Base-by-base conservation (phyloP, 129 eudicot species). In the Gnaphalium uliginosum region DNA sequence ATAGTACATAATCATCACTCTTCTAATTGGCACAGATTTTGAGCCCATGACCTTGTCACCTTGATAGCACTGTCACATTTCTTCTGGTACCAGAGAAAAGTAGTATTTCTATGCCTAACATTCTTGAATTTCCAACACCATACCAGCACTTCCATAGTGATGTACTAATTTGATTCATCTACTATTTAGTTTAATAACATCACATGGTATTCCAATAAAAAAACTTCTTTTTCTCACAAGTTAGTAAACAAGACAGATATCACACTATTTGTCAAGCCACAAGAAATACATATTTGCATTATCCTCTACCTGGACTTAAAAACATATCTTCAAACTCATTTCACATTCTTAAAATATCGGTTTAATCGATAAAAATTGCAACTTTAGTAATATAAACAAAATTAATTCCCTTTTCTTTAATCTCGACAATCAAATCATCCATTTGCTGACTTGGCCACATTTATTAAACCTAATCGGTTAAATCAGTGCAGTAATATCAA, bases 131-230 rank as follows among this genome's bases (percentile, higher is more conserved):
- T 37, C 13, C 46, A 37, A 8, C 46, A 8, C 3, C 1, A 8
- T 37, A 37, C 13, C 46, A 37, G 13, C 46, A 37, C 54, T 66
- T 66, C 29, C 51, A 21, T 66, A n/a, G 50, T 66, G 5, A 37
- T 33, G 68, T 53, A 73, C 21, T 58, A 22, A 53, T 58, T 35
- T 22, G 68, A 23, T 23, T 35, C 24, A 60, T 73, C 25, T 57
- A 73, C 32, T 73, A 57, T 21, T 24, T 39, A 24, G 6, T 25
- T 8, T n/a, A 17, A 21, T 19, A 71, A 30, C 50, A 54, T 71
- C 76, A 19, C 63, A 71, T 71, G 75, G 43, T 29, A 18, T 63
- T 53, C 75, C 62, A 71, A 3, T 53, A n/a, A 53, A 9, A 54
- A 27, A 71, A 43, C 17, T 11, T 43, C 51, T 18, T 43, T 37